Evolutionary conservation across 306 rosid genomes (phyloP).

Genomic region (Dalbergia oliveri): DNA sequence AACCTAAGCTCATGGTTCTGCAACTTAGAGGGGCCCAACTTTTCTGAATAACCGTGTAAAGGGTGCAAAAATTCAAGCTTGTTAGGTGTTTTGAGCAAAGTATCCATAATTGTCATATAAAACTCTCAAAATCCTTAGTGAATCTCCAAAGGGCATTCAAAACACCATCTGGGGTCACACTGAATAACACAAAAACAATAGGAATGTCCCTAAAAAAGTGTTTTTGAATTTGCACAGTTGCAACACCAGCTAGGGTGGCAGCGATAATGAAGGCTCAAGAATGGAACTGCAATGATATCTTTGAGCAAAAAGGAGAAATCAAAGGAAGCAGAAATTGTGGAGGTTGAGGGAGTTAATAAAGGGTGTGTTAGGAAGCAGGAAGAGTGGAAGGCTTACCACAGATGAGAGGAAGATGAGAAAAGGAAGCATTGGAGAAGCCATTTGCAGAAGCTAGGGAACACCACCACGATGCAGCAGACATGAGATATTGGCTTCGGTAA

Average conservation of each 20-base stretch:
- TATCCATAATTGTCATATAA: slow-evolving; percentile 68
- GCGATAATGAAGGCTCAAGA: slow-evolving; percentile 2
- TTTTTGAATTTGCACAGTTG: slow-evolving; percentile 14
- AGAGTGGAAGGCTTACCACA: slow-evolving; percentile 56
- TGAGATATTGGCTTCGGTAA: slow-evolving; percentile 35
- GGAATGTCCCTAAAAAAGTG: background rate
- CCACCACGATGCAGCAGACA: background rate
- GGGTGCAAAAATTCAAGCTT: slow-evolving; percentile 83
- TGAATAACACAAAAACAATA: slow-evolving; percentile 19
- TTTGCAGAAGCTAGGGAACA: slow-evolving; percentile 32
- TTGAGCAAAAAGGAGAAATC: background rate
- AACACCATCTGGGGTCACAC: slow-evolving; percentile 47
- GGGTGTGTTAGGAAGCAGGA: background rate
- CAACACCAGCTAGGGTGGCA: slow-evolving; percentile 19
- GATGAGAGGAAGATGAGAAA: slow-evolving; percentile 35
- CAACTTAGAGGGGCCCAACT: slow-evolving; percentile 59
- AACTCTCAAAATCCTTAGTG: slow-evolving; percentile 35
- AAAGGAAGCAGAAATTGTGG: slow-evolving; percentile 9
- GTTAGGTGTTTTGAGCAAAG: slow-evolving; percentile 91
- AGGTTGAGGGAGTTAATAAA: slow-evolving; percentile 5
- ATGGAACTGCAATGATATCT: background rate
- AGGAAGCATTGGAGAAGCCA: slow-evolving; percentile 44
- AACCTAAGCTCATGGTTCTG: slow-evolving; percentile 71
- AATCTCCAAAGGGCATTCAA: slow-evolving; percentile 42
- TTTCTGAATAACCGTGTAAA: slow-evolving; percentile 80